Conservation (phyloP, 495 filamentous ascomycete genomes). For the Lentithecium fluviatile region DNA sequence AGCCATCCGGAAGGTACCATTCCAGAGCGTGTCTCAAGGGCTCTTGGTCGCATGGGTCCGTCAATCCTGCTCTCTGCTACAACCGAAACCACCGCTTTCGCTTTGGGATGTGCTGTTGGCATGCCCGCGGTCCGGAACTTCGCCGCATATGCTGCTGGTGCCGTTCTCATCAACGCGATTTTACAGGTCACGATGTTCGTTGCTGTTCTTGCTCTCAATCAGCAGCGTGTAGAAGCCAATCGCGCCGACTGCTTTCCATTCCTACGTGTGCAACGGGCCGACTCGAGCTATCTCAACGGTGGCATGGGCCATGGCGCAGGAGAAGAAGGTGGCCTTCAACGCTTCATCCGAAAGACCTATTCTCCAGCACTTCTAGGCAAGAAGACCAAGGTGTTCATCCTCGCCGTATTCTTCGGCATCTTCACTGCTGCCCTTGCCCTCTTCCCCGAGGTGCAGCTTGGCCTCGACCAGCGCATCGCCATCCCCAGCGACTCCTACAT, state of each 20-base stretch:
- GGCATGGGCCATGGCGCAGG: conserved; percentile 61
- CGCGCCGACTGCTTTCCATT: conserved; percentile 95
- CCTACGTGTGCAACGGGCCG: conserved; percentile 68
- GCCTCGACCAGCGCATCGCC: conserved; percentile 90
- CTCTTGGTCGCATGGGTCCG: conserved; percentile 90
- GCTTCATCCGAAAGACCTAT: conserved; percentile 84
- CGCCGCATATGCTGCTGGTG: conserved; percentile 91
- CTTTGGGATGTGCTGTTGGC: conserved; percentile 85
- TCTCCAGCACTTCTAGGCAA: conserved; percentile 77
- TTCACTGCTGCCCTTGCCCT: conserved; percentile 81
- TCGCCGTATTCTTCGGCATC: conserved; percentile 81
- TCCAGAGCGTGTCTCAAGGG: conserved; percentile 78
- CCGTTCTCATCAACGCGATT: conserved; percentile 93
- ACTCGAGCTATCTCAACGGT: conserved; percentile 51
- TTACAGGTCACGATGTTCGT: conserved; percentile 96
- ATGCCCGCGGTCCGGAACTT: conserved; percentile 99
- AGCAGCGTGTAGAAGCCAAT: conserved; percentile 76
- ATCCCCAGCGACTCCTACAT: conserved; percentile 91
- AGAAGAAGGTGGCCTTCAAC: conserved; percentile 76
- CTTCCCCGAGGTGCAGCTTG: conserved; percentile 79
- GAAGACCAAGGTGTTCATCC: conserved; percentile 69
- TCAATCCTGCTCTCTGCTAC: conserved; percentile 93
- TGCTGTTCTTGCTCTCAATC: conserved; percentile 85
- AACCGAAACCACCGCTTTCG: conserved; percentile 91
- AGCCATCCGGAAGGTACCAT: conserved; percentile 82